Evolutionary conservation across 2,329 filamentous ascomycete genomes (phyloP), one percentile per base, ranked within the genome.

Genomic region (Elsinoe fawcettii): DNA sequence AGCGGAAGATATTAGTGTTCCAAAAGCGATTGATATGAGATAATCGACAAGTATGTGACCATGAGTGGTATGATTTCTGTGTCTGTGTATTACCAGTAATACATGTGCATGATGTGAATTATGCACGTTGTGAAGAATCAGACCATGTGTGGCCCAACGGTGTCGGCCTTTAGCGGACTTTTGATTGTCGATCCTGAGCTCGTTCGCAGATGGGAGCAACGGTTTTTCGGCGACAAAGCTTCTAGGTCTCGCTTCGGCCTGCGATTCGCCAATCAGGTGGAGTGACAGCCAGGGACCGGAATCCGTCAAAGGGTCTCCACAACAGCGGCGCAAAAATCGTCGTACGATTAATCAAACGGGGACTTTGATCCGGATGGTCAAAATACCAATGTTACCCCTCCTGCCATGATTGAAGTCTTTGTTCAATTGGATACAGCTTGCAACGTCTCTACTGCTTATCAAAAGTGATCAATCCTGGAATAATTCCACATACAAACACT

Each of bases 101-200:
- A 20, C 8, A 25, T 30, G 27, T 30, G 27, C 27, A 30, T 30
- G 27, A 30, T 30, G 5, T 5, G 27, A 12, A 14, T 34, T 51
- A 25, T 51, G 46, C 46, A 51, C 46, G 46, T 51, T 51, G 46
- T 51, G 46, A 5, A 37, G 14, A 22, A 11, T 44, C 39, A 44
- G 16, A 44, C 39, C 16, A 20, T 20, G 16, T 20, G 5, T 23
- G 22, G 22, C 9, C n/a, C 16, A 18, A 22, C 39, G 39, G 20
- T 44, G n/a, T 44, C 46, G 46, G 46, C 46, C 23, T 51, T 51
- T 51, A 30, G 46, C 46, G 46, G 46, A 51, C 9, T 34, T 51
- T 34, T 34, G 27, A 11, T 20, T 49, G 58, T 51, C 54, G 51
- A 44, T 58, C 53, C 59, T 60, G 59, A 60, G 56, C 37, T 57